Base-by-base conservation (phyloP, 1,139 yeast species). In the Debaryomyces robertsiae region DNA sequence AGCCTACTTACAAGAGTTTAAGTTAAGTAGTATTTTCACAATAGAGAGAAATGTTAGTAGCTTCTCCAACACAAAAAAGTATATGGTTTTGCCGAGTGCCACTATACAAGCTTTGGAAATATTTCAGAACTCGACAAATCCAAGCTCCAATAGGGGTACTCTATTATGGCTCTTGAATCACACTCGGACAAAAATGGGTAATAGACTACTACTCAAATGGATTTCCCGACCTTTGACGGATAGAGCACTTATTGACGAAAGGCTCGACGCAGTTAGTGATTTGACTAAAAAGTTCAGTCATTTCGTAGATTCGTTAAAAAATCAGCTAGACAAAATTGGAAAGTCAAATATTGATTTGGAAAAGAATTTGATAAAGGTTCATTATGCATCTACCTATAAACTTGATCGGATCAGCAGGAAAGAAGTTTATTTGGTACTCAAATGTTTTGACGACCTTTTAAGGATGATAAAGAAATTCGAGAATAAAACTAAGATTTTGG, bases 131-230 rank as follows among this genome's bases (percentile, higher is more conserved):
- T 65, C 73, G 2, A 79, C 93, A 0, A 80, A 81, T 46, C 58
- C 63, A 11, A 61, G 64, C 13, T 65, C 75, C 1, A 68, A 66
- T 6, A 65, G 69, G 25, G 98, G 97, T 0, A 81, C 96, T 0
- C 63, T 93, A 13, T 61, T 86, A 11, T 85, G 93, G 89, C 66
- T 88, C 2, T 56, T 93, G 46, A 87, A 91, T 58, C 91, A 84
- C 47, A 87, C 98, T 0, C 66, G 80, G 32, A 88, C 97, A 0
- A 71, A 75, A 24, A 85, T 83, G 62, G 98, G 98, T 0, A 75
- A 71, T 38, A 63, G 96, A 41, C 54, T 79, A 44, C 59, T 93
- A 14, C 71, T 72, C 25, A 69, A 75, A 37, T 93, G 98, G 98
- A 65, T 91, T 0, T 72, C 81, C 1, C 69, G 75, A 46, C 98